Evolutionary conservation across 805 yeast species (phyloP), one percentile per base, ranked within the genome.

Genomic region (Wickerhamiella australiensis): DNA sequence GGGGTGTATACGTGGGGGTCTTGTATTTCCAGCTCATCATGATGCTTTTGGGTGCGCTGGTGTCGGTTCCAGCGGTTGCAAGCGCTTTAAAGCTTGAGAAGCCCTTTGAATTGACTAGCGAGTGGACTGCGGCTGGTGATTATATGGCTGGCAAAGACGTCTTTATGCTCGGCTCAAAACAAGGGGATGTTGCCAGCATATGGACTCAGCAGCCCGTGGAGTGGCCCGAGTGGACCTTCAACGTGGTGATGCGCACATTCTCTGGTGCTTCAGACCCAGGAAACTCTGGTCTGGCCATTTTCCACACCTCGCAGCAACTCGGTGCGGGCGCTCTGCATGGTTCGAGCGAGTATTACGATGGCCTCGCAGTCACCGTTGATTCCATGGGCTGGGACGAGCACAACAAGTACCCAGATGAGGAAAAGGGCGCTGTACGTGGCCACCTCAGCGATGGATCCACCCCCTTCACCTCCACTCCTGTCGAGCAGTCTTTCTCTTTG

Each of bases 311-410:
- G 5, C 50, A 56, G 21, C 57, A 58, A 5, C 54, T 52, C 38
- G 52, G 53, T 15, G 44, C 42, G 1, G 72, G 72, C 3, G 62
- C 67, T 2, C 60, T 65, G 6, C 65, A 63, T 52, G 72, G 72
- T 20, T 58, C 64, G 8, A 49, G 57, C 22, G 70, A 67, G 36
- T 37, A 46, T 11, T 68, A 69, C 69, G 70, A 68, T 50, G 72
- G 72, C 2, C 54, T 68, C 38, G 71, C 66, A 5, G 48, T 68
- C n/a, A 57, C 65, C 51, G 53, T 68, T 26, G 72, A 68, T 54
- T 57, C 63, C n/a, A 53, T 55, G 43, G 64, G 61, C 15, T 54
- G 57, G 55, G 56, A 50, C 40, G 54, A 49, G 29, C 46, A 52
- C 26, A 53, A 51, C 12, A n/a, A 35, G n/a, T 20, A 42, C 33